phyloP scores from a whole-genome alignment of 2,329 filamentous ascomycete species.

The Raffaelea deltoideospora region DNA sequence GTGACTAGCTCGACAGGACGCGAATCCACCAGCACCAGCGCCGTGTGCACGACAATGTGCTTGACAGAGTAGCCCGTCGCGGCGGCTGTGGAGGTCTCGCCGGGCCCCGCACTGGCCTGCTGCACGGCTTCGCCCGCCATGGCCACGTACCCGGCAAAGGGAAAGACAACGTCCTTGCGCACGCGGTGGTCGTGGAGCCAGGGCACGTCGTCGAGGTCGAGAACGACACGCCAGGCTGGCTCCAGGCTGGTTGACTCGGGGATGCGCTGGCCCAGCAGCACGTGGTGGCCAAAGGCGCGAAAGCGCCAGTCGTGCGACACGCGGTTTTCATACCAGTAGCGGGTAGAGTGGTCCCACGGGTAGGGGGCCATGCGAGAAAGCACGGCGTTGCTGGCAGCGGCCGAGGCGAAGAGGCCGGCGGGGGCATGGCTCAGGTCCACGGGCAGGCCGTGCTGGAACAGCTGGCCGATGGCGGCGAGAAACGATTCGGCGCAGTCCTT shows the following conservation, averaged over 20 bases:
- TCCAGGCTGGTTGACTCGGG: conserved; percentile 5
- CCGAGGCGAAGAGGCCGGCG: conserved; percentile 3
- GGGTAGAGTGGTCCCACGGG: conserved; percentile 8
- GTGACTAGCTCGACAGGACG: too few species aligned
- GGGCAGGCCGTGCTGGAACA: background rate
- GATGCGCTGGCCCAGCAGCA: conserved; percentile 8
- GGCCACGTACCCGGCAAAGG: conserved; percentile 5
- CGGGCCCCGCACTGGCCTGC: too few species aligned
- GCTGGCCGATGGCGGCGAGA: background rate
- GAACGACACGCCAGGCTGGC: conserved; percentile 7
- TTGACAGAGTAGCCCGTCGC: too few species aligned
- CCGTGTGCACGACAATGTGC: too few species aligned
- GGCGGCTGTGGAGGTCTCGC: too few species aligned
- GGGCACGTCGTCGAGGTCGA: conserved; percentile 4
- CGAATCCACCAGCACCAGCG: too few species aligned
- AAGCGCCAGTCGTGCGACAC: background rate
- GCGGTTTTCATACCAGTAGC: conserved; percentile 8
- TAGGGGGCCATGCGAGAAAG: conserved; percentile 8
- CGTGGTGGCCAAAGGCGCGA: conserved; percentile 4
- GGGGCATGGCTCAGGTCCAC: conserved; percentile 1
- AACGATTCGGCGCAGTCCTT: background rate
- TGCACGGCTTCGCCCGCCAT: conserved; percentile 9
- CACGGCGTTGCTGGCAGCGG: background rate
- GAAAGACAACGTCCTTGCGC: conserved; percentile 12
- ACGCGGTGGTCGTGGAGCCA: conserved; percentile 14